Conservation (phyloP, 2,329 filamentous ascomycete species). For the Westerdykella aurantiaca region DNA sequence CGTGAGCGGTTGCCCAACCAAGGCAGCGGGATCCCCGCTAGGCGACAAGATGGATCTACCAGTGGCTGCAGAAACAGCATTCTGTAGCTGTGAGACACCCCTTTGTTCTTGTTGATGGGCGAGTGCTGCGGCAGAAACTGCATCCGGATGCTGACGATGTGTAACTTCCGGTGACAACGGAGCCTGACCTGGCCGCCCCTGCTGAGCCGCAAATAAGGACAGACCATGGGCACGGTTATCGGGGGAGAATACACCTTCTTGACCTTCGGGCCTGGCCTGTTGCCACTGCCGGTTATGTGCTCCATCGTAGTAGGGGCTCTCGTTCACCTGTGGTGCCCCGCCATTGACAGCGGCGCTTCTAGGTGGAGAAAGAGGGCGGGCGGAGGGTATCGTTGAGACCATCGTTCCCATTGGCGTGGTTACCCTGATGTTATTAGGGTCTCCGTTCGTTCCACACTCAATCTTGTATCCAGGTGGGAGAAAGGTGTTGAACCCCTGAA, state of each 20-base stretch:
- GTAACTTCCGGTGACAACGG: slow-evolving; percentile 35
- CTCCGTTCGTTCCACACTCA: slow-evolving; percentile 87
- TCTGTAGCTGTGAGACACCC: slow-evolving; percentile 61
- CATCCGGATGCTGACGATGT: slow-evolving; percentile 34
- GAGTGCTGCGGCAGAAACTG: slow-evolving; percentile 40
- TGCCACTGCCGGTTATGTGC: slow-evolving; percentile 37
- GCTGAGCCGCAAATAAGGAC: slow-evolving; percentile 32
- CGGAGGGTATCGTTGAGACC: slow-evolving; percentile 71
- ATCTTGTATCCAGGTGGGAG: slow-evolving; percentile 93
- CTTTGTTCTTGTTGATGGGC: slow-evolving; percentile 60
- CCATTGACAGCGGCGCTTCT: slow-evolving; percentile 51
- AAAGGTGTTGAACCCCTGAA: slow-evolving; percentile 98
- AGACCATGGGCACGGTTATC: slow-evolving; percentile 41
- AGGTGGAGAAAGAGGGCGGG: slow-evolving; percentile 42
- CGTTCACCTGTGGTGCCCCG: slow-evolving; percentile 43
- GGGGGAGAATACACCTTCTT: slow-evolving; percentile 41
- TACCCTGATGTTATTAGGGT: slow-evolving; percentile 92
- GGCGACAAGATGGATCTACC: slow-evolving; percentile 50
- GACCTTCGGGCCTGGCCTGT: slow-evolving; percentile 29
- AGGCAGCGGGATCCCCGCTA: slow-evolving; percentile 42
- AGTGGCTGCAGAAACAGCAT: slow-evolving; percentile 55
- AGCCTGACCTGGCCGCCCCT: slow-evolving; percentile 26
- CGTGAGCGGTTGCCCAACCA: slow-evolving; percentile 56
- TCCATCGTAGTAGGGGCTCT: slow-evolving; percentile 33
- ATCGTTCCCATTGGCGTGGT: slow-evolving; percentile 98